Percentiles rank a stretch among this genome's conserved stretches.
Evolutionary conservation across 352 stramenopile species (phyloP).

Genomic region (Phytopythium montanum): DNA sequence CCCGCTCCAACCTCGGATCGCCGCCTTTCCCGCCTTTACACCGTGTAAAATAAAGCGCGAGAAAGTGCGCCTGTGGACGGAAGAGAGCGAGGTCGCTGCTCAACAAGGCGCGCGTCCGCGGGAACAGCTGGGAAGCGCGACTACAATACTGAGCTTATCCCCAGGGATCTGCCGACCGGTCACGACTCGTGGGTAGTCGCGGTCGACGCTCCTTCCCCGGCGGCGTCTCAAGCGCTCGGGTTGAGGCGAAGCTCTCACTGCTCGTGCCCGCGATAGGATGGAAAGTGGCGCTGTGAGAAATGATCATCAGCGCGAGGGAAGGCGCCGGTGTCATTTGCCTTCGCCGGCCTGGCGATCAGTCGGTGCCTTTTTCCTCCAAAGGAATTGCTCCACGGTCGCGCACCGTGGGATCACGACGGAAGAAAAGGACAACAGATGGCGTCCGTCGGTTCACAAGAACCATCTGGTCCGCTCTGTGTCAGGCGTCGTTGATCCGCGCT

Average conservation of each 20-base stretch:
- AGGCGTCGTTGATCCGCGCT: not conserved
- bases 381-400: not conserved
- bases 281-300: too few relatives aligned
- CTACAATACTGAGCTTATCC: too few relatives aligned
- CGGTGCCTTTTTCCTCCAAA: not conserved
- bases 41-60: not conserved
- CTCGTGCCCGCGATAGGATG: too few relatives aligned
- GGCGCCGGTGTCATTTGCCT: too few relatives aligned
- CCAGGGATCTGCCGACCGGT: not conserved
- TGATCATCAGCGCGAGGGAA: too few relatives aligned
- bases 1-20: not conserved
- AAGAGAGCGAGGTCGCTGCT: not conserved
- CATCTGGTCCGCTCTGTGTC: conserved; percentile 1
- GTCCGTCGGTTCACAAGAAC: not conserved
- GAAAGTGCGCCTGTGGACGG: not conserved
- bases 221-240: too few relatives aligned
- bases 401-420: not conserved
- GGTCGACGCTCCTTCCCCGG: too few relatives aligned
- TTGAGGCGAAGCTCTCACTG: too few relatives aligned
- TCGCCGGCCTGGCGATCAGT: not conserved
- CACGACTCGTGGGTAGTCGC: too few relatives aligned
- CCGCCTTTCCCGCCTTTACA: conserved; percentile 1
- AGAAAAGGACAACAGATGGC: not conserved
- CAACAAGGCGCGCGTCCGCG: not conserved
- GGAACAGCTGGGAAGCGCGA: not conserved